These are phyloP conservation scores for Gossypium arboreum DNA, from an alignment of 345 rosid genomes.

Conservation along the genomic window DNA sequence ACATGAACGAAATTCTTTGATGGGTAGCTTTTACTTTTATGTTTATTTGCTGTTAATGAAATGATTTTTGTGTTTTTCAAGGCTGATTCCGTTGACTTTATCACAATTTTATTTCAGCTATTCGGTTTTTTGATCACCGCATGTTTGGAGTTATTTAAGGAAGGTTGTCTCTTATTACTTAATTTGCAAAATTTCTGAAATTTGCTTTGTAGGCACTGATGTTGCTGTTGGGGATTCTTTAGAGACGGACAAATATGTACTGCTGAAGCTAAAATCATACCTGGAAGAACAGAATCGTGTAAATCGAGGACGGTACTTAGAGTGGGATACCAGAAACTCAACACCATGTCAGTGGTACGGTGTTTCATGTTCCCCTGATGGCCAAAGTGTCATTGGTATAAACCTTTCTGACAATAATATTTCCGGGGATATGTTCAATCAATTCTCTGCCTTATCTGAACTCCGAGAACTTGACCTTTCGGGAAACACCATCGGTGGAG, in stretches of 20 bases:
- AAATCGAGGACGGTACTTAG: slow-evolving; percentile 47
- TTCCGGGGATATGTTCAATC: slow-evolving; percentile 39
- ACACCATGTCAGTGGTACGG: slow-evolving; percentile 72
- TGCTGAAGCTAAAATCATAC: slow-evolving; percentile 45
- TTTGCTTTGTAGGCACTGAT: slow-evolving; percentile 31
- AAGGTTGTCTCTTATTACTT: background rate
- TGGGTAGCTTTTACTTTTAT: background rate
- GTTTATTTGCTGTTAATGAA: background rate
- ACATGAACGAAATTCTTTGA: background rate
- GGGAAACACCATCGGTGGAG: slow-evolving; percentile 48
- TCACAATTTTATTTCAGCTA: background rate
- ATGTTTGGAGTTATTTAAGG: slow-evolving; percentile 8
- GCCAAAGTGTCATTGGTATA: slow-evolving; percentile 59
- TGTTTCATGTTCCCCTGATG: slow-evolving; percentile 39
- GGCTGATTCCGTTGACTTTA: slow-evolving; percentile 1
- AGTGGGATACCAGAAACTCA: slow-evolving; percentile 44
- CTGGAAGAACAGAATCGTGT: slow-evolving; percentile 45
- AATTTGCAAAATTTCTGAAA: background rate
- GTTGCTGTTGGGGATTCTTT: slow-evolving; percentile 59
- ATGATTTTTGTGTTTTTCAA: background rate
- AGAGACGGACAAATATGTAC: slow-evolving; percentile 50
- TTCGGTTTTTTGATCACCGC: background rate
- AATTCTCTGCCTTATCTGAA: slow-evolving; percentile 64
- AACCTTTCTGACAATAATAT: slow-evolving; percentile 45
- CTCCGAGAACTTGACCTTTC: slow-evolving; percentile 76